phyloP scores from a whole-genome alignment of 345 rosid species.

The Dipteronia dyeriana region DNA sequence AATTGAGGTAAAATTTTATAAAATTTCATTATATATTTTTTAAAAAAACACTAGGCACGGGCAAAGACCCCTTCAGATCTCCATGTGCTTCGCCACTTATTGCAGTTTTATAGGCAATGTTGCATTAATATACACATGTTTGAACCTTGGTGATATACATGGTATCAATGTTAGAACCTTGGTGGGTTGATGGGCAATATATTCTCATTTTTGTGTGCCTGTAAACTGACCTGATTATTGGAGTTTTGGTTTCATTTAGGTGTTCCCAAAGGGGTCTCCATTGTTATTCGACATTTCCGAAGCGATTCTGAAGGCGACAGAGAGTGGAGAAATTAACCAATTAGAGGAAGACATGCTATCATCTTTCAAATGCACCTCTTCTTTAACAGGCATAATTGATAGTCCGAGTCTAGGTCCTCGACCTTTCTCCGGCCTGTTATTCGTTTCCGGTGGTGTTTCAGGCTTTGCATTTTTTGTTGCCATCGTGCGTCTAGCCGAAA shows the following conservation, averaged over 20 bases:
- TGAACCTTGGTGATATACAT: too few species aligned
- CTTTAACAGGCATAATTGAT: not conserved
- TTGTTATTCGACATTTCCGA: conserved; percentile 27
- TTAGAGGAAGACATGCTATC: conserved; percentile 11
- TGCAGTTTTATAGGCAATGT: too few species aligned
- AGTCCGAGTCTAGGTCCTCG: conserved; percentile 19
- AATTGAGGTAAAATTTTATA: too few species aligned
- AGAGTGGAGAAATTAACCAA: conserved; percentile 28
- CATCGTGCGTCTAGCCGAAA: not conserved
- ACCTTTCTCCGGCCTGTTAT: conserved; percentile 23
- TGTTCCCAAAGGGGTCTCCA: conserved; percentile 31
- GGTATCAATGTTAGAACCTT: too few species aligned
- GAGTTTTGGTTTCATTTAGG: conserved; percentile 12
- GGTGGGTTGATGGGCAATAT: too few species aligned
- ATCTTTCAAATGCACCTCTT: conserved; percentile 25
- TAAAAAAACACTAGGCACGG: too few species aligned
- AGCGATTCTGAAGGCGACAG: conserved; percentile 27
- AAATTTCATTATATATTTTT: too few species aligned
- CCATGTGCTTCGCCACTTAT: too few species aligned
- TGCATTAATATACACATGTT: too few species aligned
- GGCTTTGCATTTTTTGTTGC: conserved; percentile 14
- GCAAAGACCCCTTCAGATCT: too few species aligned
- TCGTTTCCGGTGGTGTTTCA: conserved; percentile 25
- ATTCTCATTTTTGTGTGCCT: too few species aligned
- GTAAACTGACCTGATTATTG: not conserved